Conservation (phyloP, 148 eudicot species). For the Cornus controversa region DNA sequence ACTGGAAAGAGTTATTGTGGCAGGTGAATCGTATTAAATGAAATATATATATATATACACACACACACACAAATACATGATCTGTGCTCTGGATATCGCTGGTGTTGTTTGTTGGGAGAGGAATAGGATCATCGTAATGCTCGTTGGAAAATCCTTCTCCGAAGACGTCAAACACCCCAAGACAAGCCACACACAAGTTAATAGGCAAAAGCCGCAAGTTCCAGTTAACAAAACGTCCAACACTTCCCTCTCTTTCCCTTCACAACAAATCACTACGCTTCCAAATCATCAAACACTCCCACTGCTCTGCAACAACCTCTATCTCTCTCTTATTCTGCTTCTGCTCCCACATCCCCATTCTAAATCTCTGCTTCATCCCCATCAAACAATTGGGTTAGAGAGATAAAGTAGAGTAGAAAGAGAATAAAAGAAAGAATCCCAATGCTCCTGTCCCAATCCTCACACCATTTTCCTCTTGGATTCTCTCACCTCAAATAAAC, state of each 20-base stretch:
- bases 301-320: neutral
- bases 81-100: neutral
- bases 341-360: no score
- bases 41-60: neutral
- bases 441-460: conserved; percentile 29
- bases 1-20: neutral
- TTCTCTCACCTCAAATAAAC: neutral
- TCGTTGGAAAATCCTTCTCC: neutral
- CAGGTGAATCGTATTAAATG: neutral
- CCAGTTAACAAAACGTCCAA: neutral
- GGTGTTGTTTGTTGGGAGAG: no score
- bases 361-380: neutral
- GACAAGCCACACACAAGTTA: neutral
- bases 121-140: neutral
- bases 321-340: no score
- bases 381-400: neutral
- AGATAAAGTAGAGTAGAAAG: no score
- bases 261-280: neutral
- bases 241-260: neutral
- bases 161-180: neutral
- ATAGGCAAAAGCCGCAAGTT: neutral
- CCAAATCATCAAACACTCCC: neutral
- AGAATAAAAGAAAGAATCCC: conserved; percentile 45
- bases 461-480: conserved; percentile 32
- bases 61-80: neutral